Conservation (phyloP, 2,329 filamentous ascomycete genomes). For the Ophiostoma australiae region DNA sequence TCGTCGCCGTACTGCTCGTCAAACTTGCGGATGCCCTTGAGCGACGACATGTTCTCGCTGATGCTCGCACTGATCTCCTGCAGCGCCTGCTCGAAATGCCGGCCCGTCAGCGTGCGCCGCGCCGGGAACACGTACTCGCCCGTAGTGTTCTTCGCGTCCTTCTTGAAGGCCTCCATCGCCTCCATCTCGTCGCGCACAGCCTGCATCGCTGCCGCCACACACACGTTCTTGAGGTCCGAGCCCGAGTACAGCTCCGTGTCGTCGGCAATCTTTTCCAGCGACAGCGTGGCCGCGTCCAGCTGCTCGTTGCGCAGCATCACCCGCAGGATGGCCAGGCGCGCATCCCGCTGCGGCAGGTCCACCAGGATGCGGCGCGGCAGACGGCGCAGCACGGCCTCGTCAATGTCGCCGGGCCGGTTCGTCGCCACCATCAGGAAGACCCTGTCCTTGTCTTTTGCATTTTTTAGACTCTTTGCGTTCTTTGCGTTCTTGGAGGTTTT, state of each 20-base stretch:
- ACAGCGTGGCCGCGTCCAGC: conserved; percentile 53
- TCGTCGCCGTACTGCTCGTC: conserved; percentile 91
- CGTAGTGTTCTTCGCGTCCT: conserved; percentile 34
- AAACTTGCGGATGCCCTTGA: conserved; percentile 86
- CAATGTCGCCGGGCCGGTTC: conserved; percentile 90
- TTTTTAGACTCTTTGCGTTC: background rate
- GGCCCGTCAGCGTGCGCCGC: conserved; percentile 57
- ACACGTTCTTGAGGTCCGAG: conserved; percentile 77
- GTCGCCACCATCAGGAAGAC: conserved; percentile 98
- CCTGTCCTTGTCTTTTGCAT: conserved; percentile 44
- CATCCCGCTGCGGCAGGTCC: conserved; percentile 61
- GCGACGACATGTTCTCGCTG: conserved; percentile 83
- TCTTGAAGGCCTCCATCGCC: conserved; percentile 47
- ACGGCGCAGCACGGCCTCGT: conserved; percentile 77
- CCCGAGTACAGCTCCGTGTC: conserved; percentile 74
- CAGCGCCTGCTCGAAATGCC: conserved; percentile 81
- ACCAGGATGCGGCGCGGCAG: conserved; percentile 68
- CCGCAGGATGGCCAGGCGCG: conserved; percentile 56
- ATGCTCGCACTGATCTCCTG: conserved; percentile 88
- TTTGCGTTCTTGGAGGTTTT: background rate
- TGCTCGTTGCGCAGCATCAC: conserved; percentile 67
- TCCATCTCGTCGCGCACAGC: conserved; percentile 69
- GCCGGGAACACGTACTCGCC: conserved; percentile 59
- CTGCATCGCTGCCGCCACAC: conserved; percentile 72
- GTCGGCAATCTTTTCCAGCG: conserved; percentile 57